These are phyloP conservation scores for Fusarium caatingaense DNA, from an alignment of 2,329 filamentous ascomycete genomes.

Conservation along the genomic window DNA sequence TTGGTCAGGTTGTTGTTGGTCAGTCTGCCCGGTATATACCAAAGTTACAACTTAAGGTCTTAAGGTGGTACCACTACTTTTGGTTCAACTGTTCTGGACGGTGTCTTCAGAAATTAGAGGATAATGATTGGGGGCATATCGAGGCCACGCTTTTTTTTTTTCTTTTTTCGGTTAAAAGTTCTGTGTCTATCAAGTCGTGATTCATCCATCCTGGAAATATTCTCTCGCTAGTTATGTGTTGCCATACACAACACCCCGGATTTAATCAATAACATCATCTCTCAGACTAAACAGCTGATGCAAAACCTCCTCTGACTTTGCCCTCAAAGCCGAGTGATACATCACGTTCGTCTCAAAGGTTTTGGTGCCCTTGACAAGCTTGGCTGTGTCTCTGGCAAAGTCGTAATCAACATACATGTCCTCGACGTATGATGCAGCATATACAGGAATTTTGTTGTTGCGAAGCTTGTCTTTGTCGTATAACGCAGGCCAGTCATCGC, in stretches of 20 bases:
- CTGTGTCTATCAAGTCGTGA: constrained; percentile 9
- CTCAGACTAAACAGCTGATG: constrained; percentile 80
- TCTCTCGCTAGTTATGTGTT: not conserved
- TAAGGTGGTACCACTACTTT: too few relatives aligned
- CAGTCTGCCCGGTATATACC: not conserved
- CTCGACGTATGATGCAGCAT: constrained; percentile 83
- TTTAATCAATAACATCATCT: constrained; percentile 72
- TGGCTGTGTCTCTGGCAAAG: constrained; percentile 78
- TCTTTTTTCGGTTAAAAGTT: not conserved
- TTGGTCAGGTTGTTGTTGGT: not conserved
- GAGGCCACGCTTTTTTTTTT: not conserved
- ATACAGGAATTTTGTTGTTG: constrained; percentile 85
- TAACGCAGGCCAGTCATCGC: constrained; percentile 77
- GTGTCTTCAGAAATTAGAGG: not conserved
- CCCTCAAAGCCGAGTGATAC: constrained; percentile 86
- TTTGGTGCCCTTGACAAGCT: constrained; percentile 79
- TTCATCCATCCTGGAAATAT: not conserved
- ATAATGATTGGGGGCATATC: not conserved
- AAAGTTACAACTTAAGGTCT: not conserved
- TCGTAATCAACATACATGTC: constrained; percentile 93
- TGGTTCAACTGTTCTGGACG: too few relatives aligned
- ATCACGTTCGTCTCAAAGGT: constrained; percentile 87
- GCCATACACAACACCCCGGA: not conserved
- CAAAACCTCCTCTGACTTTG: constrained; percentile 80
- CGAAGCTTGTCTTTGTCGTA: constrained; percentile 80